These are phyloP conservation scores for Arthrobotrys conoides DNA, from an alignment of 2,329 filamentous ascomycete genomes.

Conservation along the genomic window DNA sequence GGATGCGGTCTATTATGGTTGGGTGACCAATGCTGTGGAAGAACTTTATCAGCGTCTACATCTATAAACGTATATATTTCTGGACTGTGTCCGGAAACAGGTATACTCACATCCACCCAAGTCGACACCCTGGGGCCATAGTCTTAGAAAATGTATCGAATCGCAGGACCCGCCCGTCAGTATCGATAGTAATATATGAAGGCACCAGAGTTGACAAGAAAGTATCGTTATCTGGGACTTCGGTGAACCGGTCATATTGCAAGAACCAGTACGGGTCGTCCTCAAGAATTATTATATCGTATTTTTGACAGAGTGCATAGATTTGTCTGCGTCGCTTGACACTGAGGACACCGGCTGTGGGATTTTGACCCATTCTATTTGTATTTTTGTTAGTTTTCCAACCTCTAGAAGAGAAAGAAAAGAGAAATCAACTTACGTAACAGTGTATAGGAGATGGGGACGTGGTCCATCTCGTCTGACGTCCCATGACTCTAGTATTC, in stretches of 20 bases:
- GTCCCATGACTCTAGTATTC: constrained; percentile 88
- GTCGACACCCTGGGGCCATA: constrained; percentile 86
- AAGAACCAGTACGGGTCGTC: constrained; percentile 98
- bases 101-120: constrained; percentile 81
- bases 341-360: constrained; percentile 82
- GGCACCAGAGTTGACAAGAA: constrained; percentile 70
- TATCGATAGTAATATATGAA: constrained; percentile 84
- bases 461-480: constrained; percentile 76
- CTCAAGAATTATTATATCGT: constrained; percentile 91
- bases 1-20: constrained; percentile 79
- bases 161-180: constrained; percentile 87
- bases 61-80: background rate
- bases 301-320: constrained; percentile 84
- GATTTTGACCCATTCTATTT: constrained; percentile 83
- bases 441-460: constrained; percentile 89
- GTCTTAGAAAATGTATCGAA: constrained; percentile 96
- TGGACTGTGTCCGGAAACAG: background rate
- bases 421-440: constrained; percentile 70
- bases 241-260: constrained; percentile 77
- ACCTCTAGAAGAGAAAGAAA: background rate
- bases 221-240: constrained; percentile 62
- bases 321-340: constrained; percentile 81
- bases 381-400: background rate
- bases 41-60: background rate
- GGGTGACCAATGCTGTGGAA: constrained; percentile 78